Evolutionary conservation across 140 eudicot species (phyloP), one percentile per base, ranked within the genome.

Genomic region (Flaveria floridana): DNA sequence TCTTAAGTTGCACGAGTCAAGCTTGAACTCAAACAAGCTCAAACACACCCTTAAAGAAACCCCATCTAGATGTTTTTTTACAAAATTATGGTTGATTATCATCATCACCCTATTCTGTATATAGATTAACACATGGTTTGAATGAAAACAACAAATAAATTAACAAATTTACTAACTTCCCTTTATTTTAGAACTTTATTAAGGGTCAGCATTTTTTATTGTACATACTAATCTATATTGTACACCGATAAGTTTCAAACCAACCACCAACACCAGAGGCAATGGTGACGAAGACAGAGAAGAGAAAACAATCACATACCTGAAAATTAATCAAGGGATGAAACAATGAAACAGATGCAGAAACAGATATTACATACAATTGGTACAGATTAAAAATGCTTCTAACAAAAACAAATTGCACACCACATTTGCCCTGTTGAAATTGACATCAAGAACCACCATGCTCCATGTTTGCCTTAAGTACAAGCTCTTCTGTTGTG

Each of bases 401-500:
- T 57, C 37, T 47, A 71, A 71, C 61, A 37, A 50, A 61, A 78
- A 51, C 18, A 65, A 71, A 51, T 21, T 78, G 73, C 73, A 64
- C 74, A 44, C 62, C 69, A 65, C 68, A 52, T 41, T 12, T 55
- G 30, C 5, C 28, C 18, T 46, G 65, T 51, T 39, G 66, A 37
- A 64, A 30, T 30, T 7, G 16, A 7, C 70, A 71, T 85, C 83
- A 86, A 52, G 87, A 58, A 80, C 71, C 58, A 48, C 62, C 76
- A 64, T 69, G 70, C 78, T 82, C 89, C 68, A 80, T 85, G 80
- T 51, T 86, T 13, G 95, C 97, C 79, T 85, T 90, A 42, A 90
- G 89, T 70, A 93, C 97, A 16, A 85, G 87, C 82, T 93, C 98
- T 78, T 93, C 97, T 8, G 98, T 93, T 2, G 98, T 93, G 68